These are phyloP conservation scores for Murraya koenigii DNA, from an alignment of 345 rosid species.

Conservation along the genomic window DNA sequence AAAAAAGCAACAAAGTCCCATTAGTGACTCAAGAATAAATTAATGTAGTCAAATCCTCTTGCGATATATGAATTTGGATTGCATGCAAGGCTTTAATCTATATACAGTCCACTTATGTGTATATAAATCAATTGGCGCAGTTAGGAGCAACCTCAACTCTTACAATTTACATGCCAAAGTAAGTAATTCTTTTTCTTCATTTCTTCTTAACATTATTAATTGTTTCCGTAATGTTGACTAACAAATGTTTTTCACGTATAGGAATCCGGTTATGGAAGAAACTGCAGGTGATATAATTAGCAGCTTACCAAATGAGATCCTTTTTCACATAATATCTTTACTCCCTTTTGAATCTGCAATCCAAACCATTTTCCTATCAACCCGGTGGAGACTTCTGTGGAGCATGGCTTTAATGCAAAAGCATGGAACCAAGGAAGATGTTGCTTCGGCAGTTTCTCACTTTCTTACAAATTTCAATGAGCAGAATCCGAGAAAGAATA, in stretches of 20 bases:
- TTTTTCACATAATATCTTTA: conserved; percentile 47
- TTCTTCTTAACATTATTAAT: background rate
- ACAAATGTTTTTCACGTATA: background rate
- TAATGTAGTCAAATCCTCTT: background rate
- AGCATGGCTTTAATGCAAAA: conserved; percentile 33
- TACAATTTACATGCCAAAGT: background rate
- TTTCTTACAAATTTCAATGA: conserved; percentile 50
- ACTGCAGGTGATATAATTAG: conserved; percentile 38
- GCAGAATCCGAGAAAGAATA: conserved; percentile 39
- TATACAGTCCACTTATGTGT: background rate
- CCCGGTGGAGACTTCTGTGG: conserved; percentile 51
- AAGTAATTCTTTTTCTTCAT: background rate
- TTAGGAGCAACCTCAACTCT: background rate
- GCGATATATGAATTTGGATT: background rate
- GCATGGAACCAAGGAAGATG: conserved; percentile 39
- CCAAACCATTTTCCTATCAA: conserved; percentile 50
- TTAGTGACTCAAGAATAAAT: background rate
- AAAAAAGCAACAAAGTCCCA: background rate
- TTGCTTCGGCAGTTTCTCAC: conserved; percentile 28
- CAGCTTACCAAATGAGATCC: conserved; percentile 53
- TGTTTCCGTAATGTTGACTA: too few species aligned
- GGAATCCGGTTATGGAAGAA: background rate
- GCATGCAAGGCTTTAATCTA: background rate
- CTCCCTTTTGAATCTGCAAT: conserved; percentile 62
- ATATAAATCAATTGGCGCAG: background rate